Evolutionary conservation across 305 asterid genomes (phyloP), one percentile per base, ranked within the genome.

Genomic region (Fraxinus dipetala): DNA sequence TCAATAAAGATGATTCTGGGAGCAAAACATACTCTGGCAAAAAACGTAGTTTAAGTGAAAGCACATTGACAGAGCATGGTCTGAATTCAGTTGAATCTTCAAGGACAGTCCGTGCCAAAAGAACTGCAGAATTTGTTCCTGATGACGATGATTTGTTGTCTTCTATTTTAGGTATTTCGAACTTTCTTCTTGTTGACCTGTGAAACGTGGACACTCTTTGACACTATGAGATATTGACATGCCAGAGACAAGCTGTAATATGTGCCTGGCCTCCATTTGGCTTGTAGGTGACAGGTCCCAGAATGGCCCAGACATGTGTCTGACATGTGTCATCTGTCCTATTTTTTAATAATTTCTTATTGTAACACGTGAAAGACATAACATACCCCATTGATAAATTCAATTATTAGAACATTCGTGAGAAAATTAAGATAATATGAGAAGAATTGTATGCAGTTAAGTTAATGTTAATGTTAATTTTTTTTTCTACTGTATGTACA

Each of bases 141-240:
- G 92, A 92, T 85, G 98, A 93, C 77, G 94, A 91, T 82, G 98
- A 95, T 91, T 83, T 93, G 87, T 86, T 95, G 85, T 95, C 98
- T 77, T 95, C 98, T 79, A 95, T 95, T 85, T 90, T 95, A 87
- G 98, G 98, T 95, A 90, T 38, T 45, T 83, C 34, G 13, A 61
- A 32, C 78, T 82, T 79, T 75, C 79, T 65, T 70, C 24, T 72
- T 72, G 45, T 72, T 34, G 14, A 32, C 80, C 73, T n/a, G 76
- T 72, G 76, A 72, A 72, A 31, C n/a, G 5, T 30, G 22, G 38
- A 72, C 48, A 18, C 45, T 32, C 43, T 70, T 54, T 18, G 48
- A 16, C 28, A 72, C 45, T 34, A 72, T 32, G 22, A 72, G 48
- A 72, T 20, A 72, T 34, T n/a, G 48, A 32, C 76, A 30, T 69